phyloP scores from a whole-genome alignment of 2,329 filamentous ascomycete genomes.

The Sporothrix luriei region DNA sequence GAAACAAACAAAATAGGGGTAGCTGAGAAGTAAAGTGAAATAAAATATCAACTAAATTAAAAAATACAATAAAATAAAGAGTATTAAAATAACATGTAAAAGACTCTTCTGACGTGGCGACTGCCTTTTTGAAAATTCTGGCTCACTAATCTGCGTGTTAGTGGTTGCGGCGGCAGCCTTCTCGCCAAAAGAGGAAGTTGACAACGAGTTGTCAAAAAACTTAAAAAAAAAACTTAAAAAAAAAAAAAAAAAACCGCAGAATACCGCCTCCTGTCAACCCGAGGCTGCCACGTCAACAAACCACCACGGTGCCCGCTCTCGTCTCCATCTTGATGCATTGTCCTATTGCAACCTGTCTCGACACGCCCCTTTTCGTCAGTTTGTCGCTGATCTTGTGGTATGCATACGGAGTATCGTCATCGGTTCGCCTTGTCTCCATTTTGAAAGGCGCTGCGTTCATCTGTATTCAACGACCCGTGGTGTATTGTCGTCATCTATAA shows the following conservation, averaged over 20 bases:
- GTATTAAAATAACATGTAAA: background rate
- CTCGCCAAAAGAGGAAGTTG: conserved; percentile 17
- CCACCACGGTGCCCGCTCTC: background rate
- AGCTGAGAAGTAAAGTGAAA: background rate
- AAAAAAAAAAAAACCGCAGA: background rate
- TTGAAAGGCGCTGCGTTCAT: background rate
- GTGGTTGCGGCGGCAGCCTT: conserved; percentile 1
- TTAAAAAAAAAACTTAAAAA: too few relatives aligned
- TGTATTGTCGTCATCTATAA: background rate
- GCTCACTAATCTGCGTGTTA: background rate
- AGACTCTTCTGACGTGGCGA: background rate
- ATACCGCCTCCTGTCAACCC: background rate
- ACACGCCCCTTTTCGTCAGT: background rate
- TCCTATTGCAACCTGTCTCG: too few relatives aligned
- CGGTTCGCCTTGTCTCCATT: background rate
- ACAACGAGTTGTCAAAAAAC: background rate
- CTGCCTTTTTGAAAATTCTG: background rate
- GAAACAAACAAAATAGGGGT: conserved; percentile 16
- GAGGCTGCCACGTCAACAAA: conserved; percentile 27
- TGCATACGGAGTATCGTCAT: background rate
- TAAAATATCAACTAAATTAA: too few relatives aligned
- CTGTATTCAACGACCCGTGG: too few relatives aligned
- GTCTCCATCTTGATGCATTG: background rate
- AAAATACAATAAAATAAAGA: background rate
- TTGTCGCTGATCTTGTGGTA: background rate